phyloP scores from a whole-genome alignment of 2,329 filamentous ascomycete species.

The Exophiala sp. region DNA sequence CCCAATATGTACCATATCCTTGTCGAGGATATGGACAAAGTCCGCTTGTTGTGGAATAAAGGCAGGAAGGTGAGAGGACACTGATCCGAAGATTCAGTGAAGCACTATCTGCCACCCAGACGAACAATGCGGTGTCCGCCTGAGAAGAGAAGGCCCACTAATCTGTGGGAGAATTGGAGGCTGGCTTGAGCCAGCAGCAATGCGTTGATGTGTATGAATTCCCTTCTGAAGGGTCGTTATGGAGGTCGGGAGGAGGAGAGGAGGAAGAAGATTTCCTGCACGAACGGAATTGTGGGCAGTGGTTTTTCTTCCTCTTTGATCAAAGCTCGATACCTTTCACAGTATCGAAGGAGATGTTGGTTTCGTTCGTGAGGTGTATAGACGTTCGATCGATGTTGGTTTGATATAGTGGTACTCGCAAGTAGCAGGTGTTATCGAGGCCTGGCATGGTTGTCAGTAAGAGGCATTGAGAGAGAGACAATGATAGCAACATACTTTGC shows the following conservation, averaged over 20 bases:
- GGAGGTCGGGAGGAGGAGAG: conserved; percentile 83
- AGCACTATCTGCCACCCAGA: conserved; percentile 98
- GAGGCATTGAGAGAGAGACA: conserved; percentile 2
- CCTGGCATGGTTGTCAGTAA: conserved; percentile 38
- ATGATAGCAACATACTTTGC: conserved; percentile 66
- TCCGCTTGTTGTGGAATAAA: conserved; percentile 16
- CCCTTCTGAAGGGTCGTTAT: conserved; percentile 71
- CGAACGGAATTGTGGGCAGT: conserved; percentile 82
- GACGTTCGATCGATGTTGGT: conserved; percentile 19
- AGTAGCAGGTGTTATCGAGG: conserved; percentile 58
- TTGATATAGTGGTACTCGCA: conserved; percentile 22
- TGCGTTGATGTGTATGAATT: conserved; percentile 47
- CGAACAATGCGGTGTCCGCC: conserved; percentile 89
- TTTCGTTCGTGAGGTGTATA: conserved; percentile 66
- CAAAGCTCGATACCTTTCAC: conserved; percentile 39
- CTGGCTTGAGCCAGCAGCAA: conserved; percentile 85
- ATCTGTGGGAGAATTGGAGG: conserved; percentile 59
- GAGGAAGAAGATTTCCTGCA: conserved; percentile 75
- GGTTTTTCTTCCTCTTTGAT: conserved; percentile 56
- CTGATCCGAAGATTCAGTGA: conserved; percentile 56
- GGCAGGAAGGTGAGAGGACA: conserved; percentile 17
- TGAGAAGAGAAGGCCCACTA: conserved; percentile 96
- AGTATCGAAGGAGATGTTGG: conserved; percentile 80
- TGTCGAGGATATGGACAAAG: conserved; percentile 22
- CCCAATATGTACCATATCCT: conserved; percentile 80